These are phyloP conservation scores for Talaromyces thailandensis DNA, from an alignment of 495 filamentous ascomycete genomes.

Conservation along the genomic window DNA sequence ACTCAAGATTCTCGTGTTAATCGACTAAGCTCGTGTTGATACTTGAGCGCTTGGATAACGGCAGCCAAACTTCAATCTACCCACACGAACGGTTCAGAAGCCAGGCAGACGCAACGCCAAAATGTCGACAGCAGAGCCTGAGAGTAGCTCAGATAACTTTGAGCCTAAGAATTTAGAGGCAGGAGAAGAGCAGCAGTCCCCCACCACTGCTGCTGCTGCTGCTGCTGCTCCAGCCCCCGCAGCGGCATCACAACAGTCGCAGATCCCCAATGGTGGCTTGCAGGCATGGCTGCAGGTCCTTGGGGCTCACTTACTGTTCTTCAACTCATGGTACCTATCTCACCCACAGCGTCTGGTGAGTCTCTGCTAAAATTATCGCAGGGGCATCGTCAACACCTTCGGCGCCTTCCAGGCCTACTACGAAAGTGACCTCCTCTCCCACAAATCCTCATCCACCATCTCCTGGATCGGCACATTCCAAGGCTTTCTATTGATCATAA, in stretches of 20 bases:
- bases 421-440: conserved; percentile 19
- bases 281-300: conserved; percentile 20
- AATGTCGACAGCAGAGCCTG: neutral
- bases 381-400: conserved; percentile 37
- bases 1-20: neutral
- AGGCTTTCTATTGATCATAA: conserved; percentile 30
- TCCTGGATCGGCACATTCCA: conserved; percentile 43
- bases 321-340: neutral
- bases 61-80: neutral
- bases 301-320: conserved; percentile 14
- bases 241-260: neutral
- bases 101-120: neutral
- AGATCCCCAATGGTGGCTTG: conserved; percentile 19
- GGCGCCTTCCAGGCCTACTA: conserved; percentile 42
- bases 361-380: neutral
- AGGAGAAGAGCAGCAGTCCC: neutral
- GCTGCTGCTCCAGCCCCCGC: neutral
- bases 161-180: neutral
- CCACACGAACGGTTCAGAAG: neutral
- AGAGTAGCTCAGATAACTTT: neutral
- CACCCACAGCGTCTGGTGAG: too few species aligned
- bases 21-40: neutral
- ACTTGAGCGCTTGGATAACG: neutral
- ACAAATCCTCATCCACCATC: conserved; percentile 19
- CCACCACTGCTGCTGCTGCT: neutral